phyloP scores from a whole-genome alignment of 2,329 filamentous ascomycete species.

The Exophiala lecanii-corni region DNA sequence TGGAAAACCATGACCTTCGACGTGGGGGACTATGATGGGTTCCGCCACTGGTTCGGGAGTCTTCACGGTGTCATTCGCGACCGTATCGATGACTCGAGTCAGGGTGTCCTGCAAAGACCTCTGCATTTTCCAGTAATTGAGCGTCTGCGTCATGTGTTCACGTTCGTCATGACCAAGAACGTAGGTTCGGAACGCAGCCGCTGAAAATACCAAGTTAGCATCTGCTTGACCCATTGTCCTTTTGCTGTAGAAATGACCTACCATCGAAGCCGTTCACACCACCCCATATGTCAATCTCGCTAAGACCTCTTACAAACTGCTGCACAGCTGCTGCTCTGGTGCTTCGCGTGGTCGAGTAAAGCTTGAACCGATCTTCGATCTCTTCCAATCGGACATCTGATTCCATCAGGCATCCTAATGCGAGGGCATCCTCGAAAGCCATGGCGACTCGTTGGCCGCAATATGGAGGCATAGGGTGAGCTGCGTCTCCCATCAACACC shows the following conservation, averaged over 20 bases:
- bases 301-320: conserved; percentile 46
- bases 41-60: background rate
- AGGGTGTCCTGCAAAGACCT: background rate
- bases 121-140: conserved; percentile 41
- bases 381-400: conserved; percentile 41
- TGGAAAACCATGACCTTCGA: conserved; percentile 1
- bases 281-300: conserved; percentile 8
- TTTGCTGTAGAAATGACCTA: too few species aligned
- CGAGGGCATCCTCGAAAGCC: conserved; percentile 34
- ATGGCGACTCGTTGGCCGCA: conserved; percentile 21
- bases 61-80: background rate
- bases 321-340: conserved; percentile 56
- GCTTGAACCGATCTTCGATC: conserved; percentile 51
- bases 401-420: conserved; percentile 54
- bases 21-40: background rate
- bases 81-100: background rate
- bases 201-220: conserved; percentile 37
- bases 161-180: conserved; percentile 57
- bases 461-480: conserved; percentile 22
- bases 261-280: conserved; percentile 5
- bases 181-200: conserved; percentile 46
- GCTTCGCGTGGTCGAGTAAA: conserved; percentile 57
- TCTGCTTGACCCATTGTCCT: conserved; percentile 5
- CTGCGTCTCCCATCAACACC: conserved; percentile 39
- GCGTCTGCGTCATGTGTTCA: conserved; percentile 47